phyloP scores from a whole-genome alignment of 2,329 filamentous ascomycete species.

The Calonectria pteridis region DNA sequence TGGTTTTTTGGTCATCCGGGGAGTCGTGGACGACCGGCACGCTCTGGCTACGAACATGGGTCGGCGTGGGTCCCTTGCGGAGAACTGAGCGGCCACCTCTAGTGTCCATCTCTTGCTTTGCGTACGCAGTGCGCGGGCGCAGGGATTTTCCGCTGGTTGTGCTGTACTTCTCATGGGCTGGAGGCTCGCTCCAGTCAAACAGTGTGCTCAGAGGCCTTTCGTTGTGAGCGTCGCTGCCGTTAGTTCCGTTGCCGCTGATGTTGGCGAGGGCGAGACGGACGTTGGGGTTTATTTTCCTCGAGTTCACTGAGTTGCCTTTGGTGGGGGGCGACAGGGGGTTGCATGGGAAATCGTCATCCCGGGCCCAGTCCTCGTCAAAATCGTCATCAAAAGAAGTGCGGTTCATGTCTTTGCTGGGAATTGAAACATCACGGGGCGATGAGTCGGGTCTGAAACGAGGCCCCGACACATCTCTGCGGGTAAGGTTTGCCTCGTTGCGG shows the following conservation, averaged over 20 bases:
- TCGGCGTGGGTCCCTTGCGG: constrained; percentile 75
- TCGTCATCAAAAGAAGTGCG: constrained; percentile 71
- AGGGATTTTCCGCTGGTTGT: constrained; percentile 68
- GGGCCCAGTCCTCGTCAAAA: constrained; percentile 74
- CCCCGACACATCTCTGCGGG: constrained; percentile 28
- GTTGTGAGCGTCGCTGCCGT: constrained; percentile 35
- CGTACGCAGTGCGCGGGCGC: constrained; percentile 80
- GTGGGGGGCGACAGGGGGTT: constrained; percentile 71
- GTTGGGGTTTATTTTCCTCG: constrained; percentile 64
- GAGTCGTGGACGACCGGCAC: constrained; percentile 79
- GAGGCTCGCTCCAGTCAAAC: constrained; percentile 83
- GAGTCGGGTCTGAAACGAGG: constrained; percentile 48
- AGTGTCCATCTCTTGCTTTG: constrained; percentile 78
- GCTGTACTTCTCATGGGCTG: constrained; percentile 71
- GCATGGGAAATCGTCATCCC: constrained; percentile 63
- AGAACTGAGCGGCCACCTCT: constrained; percentile 77
- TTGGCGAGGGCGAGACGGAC: constrained; percentile 66
- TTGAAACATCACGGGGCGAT: constrained; percentile 48
- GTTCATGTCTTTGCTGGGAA: constrained; percentile 57
- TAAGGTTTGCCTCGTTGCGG: constrained; percentile 40
- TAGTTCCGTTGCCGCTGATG: constrained; percentile 61
- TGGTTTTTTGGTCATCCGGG: constrained; percentile 65
- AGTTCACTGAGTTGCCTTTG: constrained; percentile 63
- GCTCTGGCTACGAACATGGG: constrained; percentile 84
- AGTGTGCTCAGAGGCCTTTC: constrained; percentile 74